Base-by-base conservation (phyloP, 495 filamentous ascomycete genomes). In the Aspergillus sparsus region DNA sequence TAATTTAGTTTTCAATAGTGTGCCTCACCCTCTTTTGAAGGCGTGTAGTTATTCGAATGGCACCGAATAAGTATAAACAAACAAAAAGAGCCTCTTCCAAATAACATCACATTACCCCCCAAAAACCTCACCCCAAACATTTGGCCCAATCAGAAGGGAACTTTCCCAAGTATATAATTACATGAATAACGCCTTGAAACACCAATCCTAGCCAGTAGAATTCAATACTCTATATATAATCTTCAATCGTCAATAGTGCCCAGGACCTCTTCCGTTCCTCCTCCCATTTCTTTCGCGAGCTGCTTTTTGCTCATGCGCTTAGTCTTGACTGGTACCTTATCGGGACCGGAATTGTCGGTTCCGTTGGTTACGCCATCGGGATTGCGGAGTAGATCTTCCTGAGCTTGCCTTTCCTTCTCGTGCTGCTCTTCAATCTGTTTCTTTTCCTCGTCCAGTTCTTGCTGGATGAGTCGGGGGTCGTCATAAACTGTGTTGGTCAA, bases 381-480 rank as follows among this genome's bases (percentile, higher is more conserved):
- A 51, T 79, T 80, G 36, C 73, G 80, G 54, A 82, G 66, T 42
- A 82, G 64, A 37, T 82, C 77, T 60, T 85, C 74, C 67, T 83
- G 79, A 65, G 81, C 72, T 75, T 79, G 51, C 70, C 80, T 70
- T 62, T 80, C 71, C 58, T 87, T 87, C 53, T 85, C 83, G 56
- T 89, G 85, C 64, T 89, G 84, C 36, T 85, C 83, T 58, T 88
- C 84, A 32, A 88, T 81, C 49, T 73, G 72, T 62, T 82, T 80
- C 63, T 87, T 84, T 65, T 92, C 89, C n/a, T 86, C 85, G 49
- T 91, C 82, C 54, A 96, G 84, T 65, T 84, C 82, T 62, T 83
- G 79, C 60, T 83, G 72, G 63, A 86, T 69, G 56, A 82, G 68
- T 73, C 78, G 77, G 65, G 85, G 76, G 60, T 82, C 80, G 57